A percentile compares a stretch with the other conserved stretches of the same genome.
Conservation (phyloP, 352 stramenopile species). For the Saprolegnia parasitica region DNA sequence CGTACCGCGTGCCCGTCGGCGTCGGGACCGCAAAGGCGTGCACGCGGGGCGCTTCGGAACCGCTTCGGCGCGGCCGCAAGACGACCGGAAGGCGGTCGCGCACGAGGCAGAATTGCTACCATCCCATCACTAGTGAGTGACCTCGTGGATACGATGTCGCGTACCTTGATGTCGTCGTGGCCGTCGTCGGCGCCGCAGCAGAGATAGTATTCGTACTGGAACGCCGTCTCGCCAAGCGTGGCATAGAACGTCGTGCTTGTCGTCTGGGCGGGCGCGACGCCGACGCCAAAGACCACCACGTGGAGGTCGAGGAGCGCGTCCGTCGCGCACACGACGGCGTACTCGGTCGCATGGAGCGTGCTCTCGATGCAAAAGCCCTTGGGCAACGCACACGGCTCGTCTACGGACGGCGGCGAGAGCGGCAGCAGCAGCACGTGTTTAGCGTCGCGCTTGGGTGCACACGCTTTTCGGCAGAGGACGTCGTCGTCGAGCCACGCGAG, state of each 20-base stretch:
- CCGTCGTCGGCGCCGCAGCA: neutral
- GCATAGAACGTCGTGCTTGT: conserved; percentile 5
- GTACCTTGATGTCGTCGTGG: conserved; percentile 11
- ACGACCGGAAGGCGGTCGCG: neutral
- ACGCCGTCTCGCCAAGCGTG: neutral
- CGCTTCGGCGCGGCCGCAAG: neutral
- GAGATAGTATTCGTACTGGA: neutral
- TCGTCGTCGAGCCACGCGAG: conserved; percentile 64
- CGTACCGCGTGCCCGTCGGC: neutral
- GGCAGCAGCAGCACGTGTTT: conserved; percentile 3
- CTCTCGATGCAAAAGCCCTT: neutral
- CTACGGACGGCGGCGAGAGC: neutral
- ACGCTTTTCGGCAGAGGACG: conserved; percentile 14
- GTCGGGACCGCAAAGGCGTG: neutral
- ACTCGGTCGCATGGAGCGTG: neutral
- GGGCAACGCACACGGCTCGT: neutral
- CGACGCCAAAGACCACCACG: neutral
- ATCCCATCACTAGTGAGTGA: neutral
- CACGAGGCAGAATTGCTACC: conserved; percentile 17
- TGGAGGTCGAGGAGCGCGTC: neutral
- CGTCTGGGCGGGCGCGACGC: neutral
- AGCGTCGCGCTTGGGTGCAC: conserved; percentile 30
- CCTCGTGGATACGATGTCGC: too few species aligned
- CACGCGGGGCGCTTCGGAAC: neutral
- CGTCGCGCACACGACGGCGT: neutral